Evolutionary conservation across 2,329 filamentous ascomycete genomes (phyloP).

Genomic region (Hirsutella thompsonii): DNA sequence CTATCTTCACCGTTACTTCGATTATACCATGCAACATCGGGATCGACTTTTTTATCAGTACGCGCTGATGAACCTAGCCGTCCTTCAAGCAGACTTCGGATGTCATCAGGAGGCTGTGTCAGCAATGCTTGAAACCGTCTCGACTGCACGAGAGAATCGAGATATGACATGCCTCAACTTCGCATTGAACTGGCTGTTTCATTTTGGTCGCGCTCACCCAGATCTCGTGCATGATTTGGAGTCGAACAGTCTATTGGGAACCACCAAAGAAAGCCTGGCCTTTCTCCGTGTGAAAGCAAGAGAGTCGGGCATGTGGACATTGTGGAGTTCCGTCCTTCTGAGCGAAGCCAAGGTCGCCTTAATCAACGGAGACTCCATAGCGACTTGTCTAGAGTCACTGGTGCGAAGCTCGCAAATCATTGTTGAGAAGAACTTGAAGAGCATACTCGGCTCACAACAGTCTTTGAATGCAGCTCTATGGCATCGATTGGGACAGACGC

Average conservation of each 20-base stretch:
- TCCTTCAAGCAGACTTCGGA: conserved; percentile 90
- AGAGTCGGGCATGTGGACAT: conserved; percentile 72
- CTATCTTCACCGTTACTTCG: conserved; percentile 85
- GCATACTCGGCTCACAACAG: conserved; percentile 61
- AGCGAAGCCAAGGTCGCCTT: conserved; percentile 76
- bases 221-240: conserved; percentile 57
- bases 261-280: conserved; percentile 66
- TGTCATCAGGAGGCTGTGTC: conserved; percentile 82
- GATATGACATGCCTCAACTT: conserved; percentile 92
- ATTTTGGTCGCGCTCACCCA: conserved; percentile 80
- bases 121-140: conserved; percentile 88
- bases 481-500: conserved; percentile 55
- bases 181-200: conserved; percentile 88
- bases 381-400: conserved; percentile 59
- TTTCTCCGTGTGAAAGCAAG: conserved; percentile 80
- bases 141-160: conserved; percentile 86
- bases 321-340: conserved; percentile 72
- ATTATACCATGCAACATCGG: conserved; percentile 81
- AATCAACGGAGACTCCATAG: conserved; percentile 53
- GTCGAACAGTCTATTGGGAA: conserved; percentile 60
- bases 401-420: conserved; percentile 75
- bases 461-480: conserved; percentile 62
- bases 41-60: conserved; percentile 89
- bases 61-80: conserved; percentile 82
- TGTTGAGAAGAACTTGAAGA: conserved; percentile 60